Conservation (phyloP, 306 rosid species). For the Acmispon strigosus region DNA sequence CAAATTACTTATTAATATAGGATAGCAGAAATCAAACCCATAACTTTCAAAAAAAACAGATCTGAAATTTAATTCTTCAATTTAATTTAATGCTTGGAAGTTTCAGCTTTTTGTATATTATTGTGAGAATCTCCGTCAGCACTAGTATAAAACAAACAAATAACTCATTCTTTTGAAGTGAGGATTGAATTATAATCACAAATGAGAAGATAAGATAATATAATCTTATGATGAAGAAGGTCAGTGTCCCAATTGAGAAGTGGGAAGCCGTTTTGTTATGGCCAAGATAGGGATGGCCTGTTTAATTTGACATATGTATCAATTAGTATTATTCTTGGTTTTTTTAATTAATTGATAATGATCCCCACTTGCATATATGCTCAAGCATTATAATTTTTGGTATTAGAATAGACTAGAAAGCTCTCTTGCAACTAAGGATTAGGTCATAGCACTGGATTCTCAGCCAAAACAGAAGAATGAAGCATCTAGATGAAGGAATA, state of each 20-base stretch:
- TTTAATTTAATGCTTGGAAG: background rate
- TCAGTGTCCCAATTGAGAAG: background rate
- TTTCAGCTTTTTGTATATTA: background rate
- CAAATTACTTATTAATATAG: too few relatives aligned
- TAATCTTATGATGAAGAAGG: conserved; percentile 26
- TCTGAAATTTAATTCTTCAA: too few relatives aligned
- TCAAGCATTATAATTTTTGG: background rate
- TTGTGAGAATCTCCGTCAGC: background rate
- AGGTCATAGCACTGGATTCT: background rate
- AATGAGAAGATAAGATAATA: conserved; percentile 15
- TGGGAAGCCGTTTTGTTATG: conserved; percentile 2
- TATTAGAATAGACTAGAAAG: background rate
- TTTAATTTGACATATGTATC: background rate
- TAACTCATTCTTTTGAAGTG: background rate
- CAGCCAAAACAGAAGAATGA: background rate
- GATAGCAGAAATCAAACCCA: too few relatives aligned
- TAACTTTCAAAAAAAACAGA: too few relatives aligned
- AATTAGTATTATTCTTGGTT: background rate
- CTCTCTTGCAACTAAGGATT: background rate
- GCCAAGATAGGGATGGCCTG: background rate
- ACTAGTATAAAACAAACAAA: background rate
- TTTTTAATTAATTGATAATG: background rate
- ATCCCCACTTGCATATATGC: background rate
- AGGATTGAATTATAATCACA: background rate
- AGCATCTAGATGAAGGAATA: background rate